Evolutionary conservation across 495 filamentous ascomycete genomes (phyloP), one percentile per base, ranked within the genome.

Genomic region (Bryoglossum gracile): DNA sequence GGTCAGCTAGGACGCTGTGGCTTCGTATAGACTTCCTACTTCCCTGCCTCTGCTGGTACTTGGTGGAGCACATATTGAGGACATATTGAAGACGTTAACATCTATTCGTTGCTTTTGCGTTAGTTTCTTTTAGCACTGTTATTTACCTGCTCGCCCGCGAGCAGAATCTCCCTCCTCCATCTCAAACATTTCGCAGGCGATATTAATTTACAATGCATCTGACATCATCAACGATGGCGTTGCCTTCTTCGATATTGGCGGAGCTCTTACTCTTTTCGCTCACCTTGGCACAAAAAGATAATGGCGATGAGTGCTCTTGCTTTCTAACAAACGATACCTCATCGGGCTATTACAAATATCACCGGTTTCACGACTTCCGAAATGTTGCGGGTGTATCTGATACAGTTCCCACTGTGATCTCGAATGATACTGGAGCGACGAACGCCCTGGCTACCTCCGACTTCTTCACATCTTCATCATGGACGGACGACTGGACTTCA

Each of bases 311-410:
- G 34, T 78, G 74, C 55, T 59, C 63, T 52, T 78, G 74, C 51
- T 78, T 66, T 50, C 46, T 68, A 25, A 72, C 68, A 43, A 74
- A 76, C 45, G 71, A 65, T 17, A 65, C 63, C 26, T 64, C 65
- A 28, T 35, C 62, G 13, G 67, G 70, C 8, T 84, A 77, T 65
- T 86, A 84, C 61, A 70, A 69, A 17, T 67, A 77, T 56, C 79
- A 86, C 66, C 71, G 71, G 28, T 78, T 86, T 62, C 82, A 74
- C 66, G 84, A 88, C 66, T 88, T 81, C 59, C 77, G 83, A 32
- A 68, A 70, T 26, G 64, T 72, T 25, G 32, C 43, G 1, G 11
- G 2, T 18, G 21, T 40, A 1, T 25, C 52, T 3, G 10, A 17
- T 1, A 49, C 54, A 9, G 64, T 64, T 11, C 73, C 71, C 8